Base-by-base conservation (phyloP, 2,329 filamentous ascomycete genomes). In the Westerdykella ornata region DNA sequence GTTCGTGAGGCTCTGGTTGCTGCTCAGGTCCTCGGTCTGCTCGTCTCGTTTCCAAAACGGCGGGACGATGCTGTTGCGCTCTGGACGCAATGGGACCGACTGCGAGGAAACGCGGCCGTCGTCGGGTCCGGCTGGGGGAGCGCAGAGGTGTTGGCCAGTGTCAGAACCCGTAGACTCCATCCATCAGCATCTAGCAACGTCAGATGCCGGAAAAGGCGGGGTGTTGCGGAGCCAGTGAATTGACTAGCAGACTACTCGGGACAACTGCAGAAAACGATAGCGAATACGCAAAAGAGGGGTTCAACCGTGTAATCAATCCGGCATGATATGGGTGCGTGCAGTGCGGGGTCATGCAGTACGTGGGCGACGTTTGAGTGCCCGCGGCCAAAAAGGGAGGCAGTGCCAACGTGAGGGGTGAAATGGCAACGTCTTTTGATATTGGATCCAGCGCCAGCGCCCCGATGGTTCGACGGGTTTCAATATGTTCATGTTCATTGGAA, bases 31-130 rank as follows among this genome's bases (percentile, higher is more conserved):
- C 7, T 26, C 22, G 4, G 22, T 60, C 33, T 65, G 62, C 44
- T 64, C 63, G 45, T 69, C 66, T 35, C 59, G 53, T 45, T 68
- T 63, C 71, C 72, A 75, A 60, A 69, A 75, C 5, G 70, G 70
- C 35, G 72, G 72, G 19, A 70, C 60, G 41, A 66, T 52, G 41
- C 56, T 59, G 48, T 43, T 60, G 48, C 59, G 54, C 50, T 61
- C 52, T 31, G 52, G 52, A 35, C 51, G 49, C 41, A 42, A 39
- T 12, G 51, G 52, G 50, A 54, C 54, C 46, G 49, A 26, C 22
- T 7, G 22, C 3, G 22, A 26, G 8, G 22, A 26, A n/a, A 46
- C 53, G 45, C 43, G 38, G 39, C 45, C 51, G 48, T 53, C 51
- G 42, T 43, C 26, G 45, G 41, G 40, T 44, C 47, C 39, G 52